Percentiles rank a stretch among this genome's conserved stretches.
phyloP scores from a whole-genome alignment of 2,329 filamentous ascomycete genomes.

The Claviceps capensis region DNA sequence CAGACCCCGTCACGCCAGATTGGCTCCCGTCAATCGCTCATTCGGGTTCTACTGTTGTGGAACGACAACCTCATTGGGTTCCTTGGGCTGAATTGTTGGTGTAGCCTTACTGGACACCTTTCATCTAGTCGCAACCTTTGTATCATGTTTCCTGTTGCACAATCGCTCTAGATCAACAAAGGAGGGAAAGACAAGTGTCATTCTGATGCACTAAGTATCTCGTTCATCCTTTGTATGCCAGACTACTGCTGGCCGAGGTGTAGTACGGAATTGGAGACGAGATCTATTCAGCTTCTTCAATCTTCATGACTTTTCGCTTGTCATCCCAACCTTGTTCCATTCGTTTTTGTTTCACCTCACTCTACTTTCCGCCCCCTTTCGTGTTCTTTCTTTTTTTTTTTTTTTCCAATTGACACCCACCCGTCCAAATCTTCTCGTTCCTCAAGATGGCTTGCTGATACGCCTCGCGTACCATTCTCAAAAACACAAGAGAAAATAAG shows the following conservation, averaged over 20 bases:
- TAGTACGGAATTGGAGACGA: background rate
- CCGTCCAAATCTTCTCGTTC: background rate
- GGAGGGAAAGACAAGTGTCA: constrained; percentile 2
- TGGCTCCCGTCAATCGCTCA: background rate
- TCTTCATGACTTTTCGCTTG: background rate
- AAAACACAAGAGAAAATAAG: background rate
- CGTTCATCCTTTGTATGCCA: background rate
- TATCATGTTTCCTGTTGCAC: constrained; percentile 1
- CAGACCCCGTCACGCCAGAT: background rate
- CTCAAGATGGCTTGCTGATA: background rate
- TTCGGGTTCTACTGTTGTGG: background rate
- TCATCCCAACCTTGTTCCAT: background rate
- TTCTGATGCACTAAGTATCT: background rate
- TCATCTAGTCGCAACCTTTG: background rate
- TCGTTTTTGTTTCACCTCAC: background rate
- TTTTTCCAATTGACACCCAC: background rate
- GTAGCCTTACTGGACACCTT: background rate
- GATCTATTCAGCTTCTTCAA: background rate
- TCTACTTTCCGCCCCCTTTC: too few species aligned
- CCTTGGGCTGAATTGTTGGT: constrained; percentile 1
- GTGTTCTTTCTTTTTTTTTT: background rate
- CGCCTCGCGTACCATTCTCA: background rate
- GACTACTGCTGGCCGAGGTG: background rate
- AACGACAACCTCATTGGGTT: constrained; percentile 1
- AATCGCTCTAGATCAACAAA: background rate